Conservation (phyloP, 2,329 filamentous ascomycete genomes). For the Pseudohalonectria lignicola region DNA sequence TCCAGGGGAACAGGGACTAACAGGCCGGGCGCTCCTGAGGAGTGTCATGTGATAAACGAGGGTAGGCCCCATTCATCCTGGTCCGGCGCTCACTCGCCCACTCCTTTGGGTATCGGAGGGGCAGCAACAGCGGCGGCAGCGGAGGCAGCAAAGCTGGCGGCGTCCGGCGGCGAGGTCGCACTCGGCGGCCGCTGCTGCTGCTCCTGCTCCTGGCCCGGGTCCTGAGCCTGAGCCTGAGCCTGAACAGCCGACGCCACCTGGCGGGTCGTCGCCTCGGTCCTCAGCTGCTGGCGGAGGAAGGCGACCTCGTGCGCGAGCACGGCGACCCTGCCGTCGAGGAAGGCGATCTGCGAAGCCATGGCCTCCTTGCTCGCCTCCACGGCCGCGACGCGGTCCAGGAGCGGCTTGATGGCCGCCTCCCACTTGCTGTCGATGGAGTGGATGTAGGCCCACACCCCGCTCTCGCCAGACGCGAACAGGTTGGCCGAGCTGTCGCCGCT, state of each 20-base stretch:
- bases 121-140: too few relatives aligned
- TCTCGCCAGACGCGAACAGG: slow-evolving; percentile 47
- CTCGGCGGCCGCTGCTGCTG: not conserved
- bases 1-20: too few relatives aligned
- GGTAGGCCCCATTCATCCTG: too few relatives aligned
- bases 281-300: slow-evolving; percentile 8
- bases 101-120: too few relatives aligned
- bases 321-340: slow-evolving; percentile 22
- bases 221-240: too few relatives aligned
- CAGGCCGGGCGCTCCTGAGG: too few relatives aligned
- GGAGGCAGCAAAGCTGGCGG: too few relatives aligned
- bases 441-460: slow-evolving; percentile 62
- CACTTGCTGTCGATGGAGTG: slow-evolving; percentile 52
- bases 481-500: slow-evolving; percentile 54
- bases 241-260: too few relatives aligned
- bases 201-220: not conserved
- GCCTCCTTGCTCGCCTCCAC: slow-evolving; percentile 28
- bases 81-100: too few relatives aligned
- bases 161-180: too few relatives aligned
- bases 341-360: slow-evolving; percentile 23
- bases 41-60: too few relatives aligned
- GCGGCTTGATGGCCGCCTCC: slow-evolving; percentile 7
- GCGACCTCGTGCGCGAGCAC: slow-evolving; percentile 10
- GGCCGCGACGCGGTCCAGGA: slow-evolving; percentile 9
- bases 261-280: too few relatives aligned